Percentiles rank a stretch among this genome's conserved stretches.
phyloP scores from a whole-genome alignment of 257 asterid species.

The Solanum medicagineum region DNA sequence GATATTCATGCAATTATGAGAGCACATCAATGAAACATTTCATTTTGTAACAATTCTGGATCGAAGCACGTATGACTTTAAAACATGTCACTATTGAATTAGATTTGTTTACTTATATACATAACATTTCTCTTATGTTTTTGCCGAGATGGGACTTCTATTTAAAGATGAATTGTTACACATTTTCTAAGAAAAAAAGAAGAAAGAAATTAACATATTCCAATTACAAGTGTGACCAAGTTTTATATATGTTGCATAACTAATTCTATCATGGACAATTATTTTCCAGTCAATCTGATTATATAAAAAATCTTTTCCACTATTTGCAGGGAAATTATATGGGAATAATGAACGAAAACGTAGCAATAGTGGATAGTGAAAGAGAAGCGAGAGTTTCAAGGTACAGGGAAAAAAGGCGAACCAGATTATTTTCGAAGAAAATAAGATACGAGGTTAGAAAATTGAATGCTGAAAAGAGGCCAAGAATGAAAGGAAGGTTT shows the following conservation, averaged over 20 bases:
- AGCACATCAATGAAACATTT: not conserved
- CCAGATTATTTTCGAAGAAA: constrained; percentile 84
- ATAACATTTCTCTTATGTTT: no score
- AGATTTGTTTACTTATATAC: no score
- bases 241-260: not conserved
- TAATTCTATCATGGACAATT: not conserved
- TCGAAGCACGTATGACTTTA: no score
- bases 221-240: not conserved
- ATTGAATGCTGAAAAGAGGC: constrained; percentile 93
- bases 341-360: constrained; percentile 17
- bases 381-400: constrained; percentile 80
- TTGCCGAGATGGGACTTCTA: no score
- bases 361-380: constrained; percentile 34
- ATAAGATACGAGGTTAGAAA: constrained; percentile 89
- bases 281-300: not conserved
- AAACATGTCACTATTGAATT: no score
- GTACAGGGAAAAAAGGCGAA: constrained; percentile 77
- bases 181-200: no score
- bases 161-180: no score
- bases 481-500: constrained; percentile 93
- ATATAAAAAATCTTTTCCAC: not conserved
- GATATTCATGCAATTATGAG: not conserved
- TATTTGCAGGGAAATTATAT: constrained; percentile 35
- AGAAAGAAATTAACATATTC: not conserved
- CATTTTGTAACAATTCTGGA: no score